Percentiles rank a stretch among this genome's conserved stretches.
Conservation (phyloP, 2,329 filamentous ascomycete species). For the Sclerotinia subarctica region DNA sequence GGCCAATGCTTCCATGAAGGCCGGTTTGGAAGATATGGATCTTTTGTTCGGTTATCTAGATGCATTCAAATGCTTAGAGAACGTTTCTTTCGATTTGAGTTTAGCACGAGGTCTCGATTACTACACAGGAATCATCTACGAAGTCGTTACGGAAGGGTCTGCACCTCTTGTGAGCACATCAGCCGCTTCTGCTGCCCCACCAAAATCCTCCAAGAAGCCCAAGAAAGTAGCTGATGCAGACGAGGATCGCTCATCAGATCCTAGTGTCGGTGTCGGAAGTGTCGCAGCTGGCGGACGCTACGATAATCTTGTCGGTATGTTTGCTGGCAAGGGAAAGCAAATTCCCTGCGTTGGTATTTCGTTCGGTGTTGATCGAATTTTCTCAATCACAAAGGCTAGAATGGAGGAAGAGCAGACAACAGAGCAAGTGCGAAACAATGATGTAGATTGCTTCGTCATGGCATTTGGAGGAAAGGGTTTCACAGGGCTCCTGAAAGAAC, state of each 20-base stretch:
- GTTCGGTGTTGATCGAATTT: constrained; percentile 93
- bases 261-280: constrained; percentile 79
- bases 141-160: constrained; percentile 71
- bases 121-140: constrained; percentile 76
- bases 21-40: constrained; percentile 77
- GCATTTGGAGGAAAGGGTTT: constrained; percentile 87
- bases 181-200: constrained; percentile 41
- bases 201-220: constrained; percentile 40
- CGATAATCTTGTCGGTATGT: constrained; percentile 93
- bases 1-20: constrained; percentile 71
- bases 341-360: constrained; percentile 91
- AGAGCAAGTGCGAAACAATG: constrained; percentile 60
- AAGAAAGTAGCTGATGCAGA: constrained; percentile 51
- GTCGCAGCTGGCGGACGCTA: constrained; percentile 89
- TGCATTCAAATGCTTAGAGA: constrained; percentile 67
- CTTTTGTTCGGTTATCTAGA: constrained; percentile 80
- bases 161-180: constrained; percentile 39
- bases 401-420: constrained; percentile 59
- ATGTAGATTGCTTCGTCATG: constrained; percentile 93
- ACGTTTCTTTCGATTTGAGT: constrained; percentile 84
- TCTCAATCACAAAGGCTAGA: constrained; percentile 81
- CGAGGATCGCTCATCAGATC: constrained; percentile 71
- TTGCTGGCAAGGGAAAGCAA: constrained; percentile 70
- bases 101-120: constrained; percentile 88
- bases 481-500: constrained; percentile 74